These are phyloP conservation scores for Neoboletus subvelutipes DNA, from an alignment of 768 basidiomycete genomes.

Conservation along the genomic window DNA sequence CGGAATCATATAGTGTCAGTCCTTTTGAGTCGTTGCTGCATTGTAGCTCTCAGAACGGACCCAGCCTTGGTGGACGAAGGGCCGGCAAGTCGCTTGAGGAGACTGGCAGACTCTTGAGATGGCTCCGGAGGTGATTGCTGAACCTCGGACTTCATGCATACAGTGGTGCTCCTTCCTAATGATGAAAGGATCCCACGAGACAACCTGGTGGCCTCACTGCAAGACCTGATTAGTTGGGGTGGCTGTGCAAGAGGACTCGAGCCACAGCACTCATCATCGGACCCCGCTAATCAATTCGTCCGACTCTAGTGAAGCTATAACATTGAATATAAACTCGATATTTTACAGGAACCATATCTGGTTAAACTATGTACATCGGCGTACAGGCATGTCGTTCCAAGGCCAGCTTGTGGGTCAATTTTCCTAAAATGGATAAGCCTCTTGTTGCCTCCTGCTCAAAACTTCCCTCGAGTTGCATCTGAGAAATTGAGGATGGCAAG, in stretches of 20 bases:
- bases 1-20: conserved; percentile 11
- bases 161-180: not conserved
- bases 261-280: too few species aligned
- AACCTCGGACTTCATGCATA: conserved; percentile 21
- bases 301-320: not conserved
- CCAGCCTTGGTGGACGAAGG: conserved; percentile 90
- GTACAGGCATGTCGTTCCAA: not conserved
- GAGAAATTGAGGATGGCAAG: conserved; percentile 26
- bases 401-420: conserved; percentile 13
- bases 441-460: not conserved
- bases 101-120: conserved; percentile 66
- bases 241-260: conserved; percentile 10
- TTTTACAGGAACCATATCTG: not conserved
- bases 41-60: conserved; percentile 39
- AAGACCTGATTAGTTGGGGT: too few species aligned
- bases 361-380: not conserved
- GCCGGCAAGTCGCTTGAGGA: conserved; percentile 79
- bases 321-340: not conserved
- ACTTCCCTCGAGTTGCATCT: conserved; percentile 4
- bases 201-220: not conserved
- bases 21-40: not conserved
- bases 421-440: not conserved
- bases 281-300: too few species aligned
- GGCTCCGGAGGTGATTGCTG: conserved; percentile 29
- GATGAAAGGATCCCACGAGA: not conserved